Evolutionary conservation across 768 basidiomycete species (phyloP).

Genomic region (Boletus eberwhitei): DNA sequence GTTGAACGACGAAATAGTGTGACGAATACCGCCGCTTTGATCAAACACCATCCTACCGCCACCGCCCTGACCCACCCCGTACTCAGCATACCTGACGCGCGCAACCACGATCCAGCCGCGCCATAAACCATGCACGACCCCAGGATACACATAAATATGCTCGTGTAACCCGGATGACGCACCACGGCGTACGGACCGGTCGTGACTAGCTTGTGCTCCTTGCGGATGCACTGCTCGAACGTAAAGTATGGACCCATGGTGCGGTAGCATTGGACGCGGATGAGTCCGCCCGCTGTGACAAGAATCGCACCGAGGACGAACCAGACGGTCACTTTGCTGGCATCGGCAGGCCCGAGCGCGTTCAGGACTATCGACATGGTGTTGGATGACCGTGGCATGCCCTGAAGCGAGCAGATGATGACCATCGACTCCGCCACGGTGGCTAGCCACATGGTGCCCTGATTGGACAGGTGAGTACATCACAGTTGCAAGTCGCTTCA

Average conservation of each 20-base stretch:
- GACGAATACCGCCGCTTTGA: not conserved
- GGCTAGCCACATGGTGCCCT: no score
- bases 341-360: constrained; percentile 9
- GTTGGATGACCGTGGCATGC: not conserved
- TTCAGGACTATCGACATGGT: not conserved
- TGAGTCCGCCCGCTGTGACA: not conserved
- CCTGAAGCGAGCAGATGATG: not conserved
- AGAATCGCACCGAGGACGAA: constrained; percentile 7
- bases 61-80: not conserved
- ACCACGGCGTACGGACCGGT: constrained; percentile 25
- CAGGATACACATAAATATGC: not conserved
- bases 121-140: not conserved
- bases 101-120: not conserved
- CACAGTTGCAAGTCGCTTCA: not conserved
- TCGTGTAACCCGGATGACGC: constrained; percentile 29
- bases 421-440: not conserved
- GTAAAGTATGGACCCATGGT: constrained; percentile 21
- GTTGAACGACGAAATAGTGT: constrained; percentile 14
- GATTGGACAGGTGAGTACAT: not conserved
- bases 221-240: constrained; percentile 15
- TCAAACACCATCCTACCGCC: not conserved
- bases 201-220: constrained; percentile 24
- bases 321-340: not conserved
- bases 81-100: constrained; percentile 1
- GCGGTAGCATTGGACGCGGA: constrained; percentile 8